Evolutionary conservation across 306 rosid genomes (phyloP).

Genomic region (Cucurbita maxima): DNA sequence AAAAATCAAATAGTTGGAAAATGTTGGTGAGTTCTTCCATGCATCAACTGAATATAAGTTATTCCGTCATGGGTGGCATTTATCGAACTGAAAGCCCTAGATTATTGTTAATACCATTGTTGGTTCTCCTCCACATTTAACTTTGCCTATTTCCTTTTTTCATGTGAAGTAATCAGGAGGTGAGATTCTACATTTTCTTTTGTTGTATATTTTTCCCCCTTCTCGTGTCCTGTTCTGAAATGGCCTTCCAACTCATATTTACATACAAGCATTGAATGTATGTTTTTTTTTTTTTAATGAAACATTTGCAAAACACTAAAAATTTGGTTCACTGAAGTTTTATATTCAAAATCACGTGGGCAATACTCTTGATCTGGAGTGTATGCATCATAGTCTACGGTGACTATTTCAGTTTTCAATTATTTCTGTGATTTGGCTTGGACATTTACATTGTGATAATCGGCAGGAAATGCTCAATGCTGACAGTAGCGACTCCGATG

Average conservation of each 20-base stretch:
- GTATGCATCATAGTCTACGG: not conserved
- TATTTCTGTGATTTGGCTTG: not conserved
- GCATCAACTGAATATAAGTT: not conserved
- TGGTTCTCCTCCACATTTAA: not conserved
- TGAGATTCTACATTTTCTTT: not conserved
- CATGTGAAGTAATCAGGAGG: not conserved
- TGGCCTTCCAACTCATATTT: not conserved
- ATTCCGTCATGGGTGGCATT: not conserved
- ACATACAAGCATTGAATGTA: not conserved
- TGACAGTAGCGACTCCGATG: constrained; percentile 12
- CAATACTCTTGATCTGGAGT: too few relatives aligned
- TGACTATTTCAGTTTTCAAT: not conserved
- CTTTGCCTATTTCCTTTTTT: not conserved
- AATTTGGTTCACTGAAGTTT: not conserved
- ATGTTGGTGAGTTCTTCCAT: not conserved
- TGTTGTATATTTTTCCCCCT: not conserved
- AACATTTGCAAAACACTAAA: not conserved
- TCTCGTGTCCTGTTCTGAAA: not conserved
- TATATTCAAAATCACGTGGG: not conserved
- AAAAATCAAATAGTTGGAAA: too few relatives aligned
- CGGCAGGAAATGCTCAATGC: constrained; percentile 32
- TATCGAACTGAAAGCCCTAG: not conserved
- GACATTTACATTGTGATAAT: not conserved
- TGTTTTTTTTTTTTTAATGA: not conserved
- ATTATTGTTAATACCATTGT: not conserved